These are phyloP conservation scores for Colletotrichum ledebouriae DNA, from an alignment of 2,329 filamentous ascomycete genomes.

Conservation along the genomic window DNA sequence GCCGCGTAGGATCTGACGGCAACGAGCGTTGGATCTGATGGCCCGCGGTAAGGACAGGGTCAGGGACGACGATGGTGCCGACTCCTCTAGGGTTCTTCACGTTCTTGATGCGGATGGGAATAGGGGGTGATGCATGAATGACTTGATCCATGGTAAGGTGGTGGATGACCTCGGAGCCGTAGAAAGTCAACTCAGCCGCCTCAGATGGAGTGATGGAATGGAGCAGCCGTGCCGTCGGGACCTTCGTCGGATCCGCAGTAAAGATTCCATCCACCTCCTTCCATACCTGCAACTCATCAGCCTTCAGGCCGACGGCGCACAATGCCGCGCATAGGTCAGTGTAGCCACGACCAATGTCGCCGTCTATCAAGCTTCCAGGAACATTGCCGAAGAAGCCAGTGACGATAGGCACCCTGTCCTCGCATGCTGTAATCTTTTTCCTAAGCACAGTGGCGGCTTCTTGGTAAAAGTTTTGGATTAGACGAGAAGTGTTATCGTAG, in stretches of 20 bases:
- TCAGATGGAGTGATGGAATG: slow-evolving; percentile 92
- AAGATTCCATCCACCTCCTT: slow-evolving; percentile 99
- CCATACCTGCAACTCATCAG: slow-evolving; percentile 95
- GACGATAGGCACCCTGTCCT: slow-evolving; percentile 78
- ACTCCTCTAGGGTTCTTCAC: slow-evolving; percentile 86
- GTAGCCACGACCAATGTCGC: slow-evolving; percentile 93
- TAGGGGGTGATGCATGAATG: slow-evolving; percentile 82
- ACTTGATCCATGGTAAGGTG: slow-evolving; percentile 99
- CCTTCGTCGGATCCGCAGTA: slow-evolving; percentile 85
- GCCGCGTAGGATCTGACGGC: slow-evolving; percentile 55
- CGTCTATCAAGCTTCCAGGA: slow-evolving; percentile 88
- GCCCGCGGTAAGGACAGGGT: slow-evolving; percentile 68
- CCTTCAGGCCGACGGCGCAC: slow-evolving; percentile 88
- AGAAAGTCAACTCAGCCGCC: slow-evolving; percentile 94
- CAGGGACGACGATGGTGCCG: slow-evolving; percentile 87
- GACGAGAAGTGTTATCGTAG: slow-evolving; percentile 69
- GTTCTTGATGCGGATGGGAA: slow-evolving; percentile 91
- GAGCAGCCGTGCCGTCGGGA: slow-evolving; percentile 93
- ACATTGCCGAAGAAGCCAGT: slow-evolving; percentile 97
- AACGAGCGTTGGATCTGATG: slow-evolving; percentile 70
- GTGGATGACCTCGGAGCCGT: slow-evolving; percentile 96
- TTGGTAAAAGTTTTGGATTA: slow-evolving; percentile 79
- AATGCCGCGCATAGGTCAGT: slow-evolving; percentile 96
- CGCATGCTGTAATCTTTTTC: slow-evolving; percentile 75
- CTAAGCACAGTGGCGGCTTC: slow-evolving; percentile 71